A percentile compares a stretch with the other conserved stretches of the same genome.
These are phyloP conservation scores for Sungouiozyma ichnusensis DNA, from an alignment of 805 yeast species.

Conservation along the genomic window DNA sequence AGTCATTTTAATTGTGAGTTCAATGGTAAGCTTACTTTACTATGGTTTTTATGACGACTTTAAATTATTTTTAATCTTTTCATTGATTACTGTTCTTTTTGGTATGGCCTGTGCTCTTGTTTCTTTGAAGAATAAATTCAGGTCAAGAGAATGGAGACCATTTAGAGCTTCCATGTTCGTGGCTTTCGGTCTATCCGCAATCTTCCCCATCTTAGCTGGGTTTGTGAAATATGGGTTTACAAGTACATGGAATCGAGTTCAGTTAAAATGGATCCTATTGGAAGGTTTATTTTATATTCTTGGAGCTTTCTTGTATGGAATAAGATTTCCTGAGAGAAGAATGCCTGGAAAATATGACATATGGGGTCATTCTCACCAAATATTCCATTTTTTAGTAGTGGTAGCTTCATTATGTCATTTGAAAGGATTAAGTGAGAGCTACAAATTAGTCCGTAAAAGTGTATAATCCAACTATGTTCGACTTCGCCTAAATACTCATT, in stretches of 20 bases:
- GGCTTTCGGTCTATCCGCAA: constrained; percentile 67
- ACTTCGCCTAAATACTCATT: no score
- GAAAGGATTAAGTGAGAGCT: constrained; percentile 48
- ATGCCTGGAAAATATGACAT: constrained; percentile 55
- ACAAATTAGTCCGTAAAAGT: constrained; percentile 36
- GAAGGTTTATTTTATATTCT: constrained; percentile 69
- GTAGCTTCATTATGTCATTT: constrained; percentile 69
- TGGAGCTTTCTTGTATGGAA: constrained; percentile 75
- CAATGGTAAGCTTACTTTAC: constrained; percentile 42
- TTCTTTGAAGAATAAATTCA: constrained; percentile 55
- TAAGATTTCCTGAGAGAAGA: constrained; percentile 65
- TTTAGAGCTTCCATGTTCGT: constrained; percentile 72
- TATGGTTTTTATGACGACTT: constrained; percentile 40
- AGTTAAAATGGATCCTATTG: constrained; percentile 47
- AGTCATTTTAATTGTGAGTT: constrained; percentile 52
- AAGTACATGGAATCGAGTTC: constrained; percentile 41
- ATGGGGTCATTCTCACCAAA: constrained; percentile 76
- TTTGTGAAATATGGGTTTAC: constrained; percentile 36
- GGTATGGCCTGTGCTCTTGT: constrained; percentile 55
- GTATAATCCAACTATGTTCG: no score
- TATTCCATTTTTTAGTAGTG: constrained; percentile 71
- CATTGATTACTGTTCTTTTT: constrained; percentile 37
- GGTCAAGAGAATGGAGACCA: constrained; percentile 64
- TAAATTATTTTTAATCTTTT: constrained; percentile 29
- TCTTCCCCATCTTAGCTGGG: constrained; percentile 57